These are phyloP conservation scores for Allomyces macrogynus DNA, from an alignment of 192 early-diverging fungal genomes.

Conservation along the genomic window DNA sequence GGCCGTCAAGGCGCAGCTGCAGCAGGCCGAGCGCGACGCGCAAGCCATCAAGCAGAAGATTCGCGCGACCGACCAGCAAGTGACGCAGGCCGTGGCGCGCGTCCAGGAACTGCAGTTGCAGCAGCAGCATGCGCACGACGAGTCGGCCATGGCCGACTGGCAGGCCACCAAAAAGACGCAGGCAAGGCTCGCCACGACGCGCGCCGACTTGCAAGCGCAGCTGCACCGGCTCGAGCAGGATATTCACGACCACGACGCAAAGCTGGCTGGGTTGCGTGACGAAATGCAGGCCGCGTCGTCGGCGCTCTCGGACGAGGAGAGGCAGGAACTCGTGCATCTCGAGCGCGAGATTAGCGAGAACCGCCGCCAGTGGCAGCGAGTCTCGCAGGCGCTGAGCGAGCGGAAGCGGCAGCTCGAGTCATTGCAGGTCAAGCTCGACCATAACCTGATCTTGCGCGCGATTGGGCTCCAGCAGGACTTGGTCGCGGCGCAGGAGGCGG, in stretches of 20 bases:
- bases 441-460: conserved; percentile 30
- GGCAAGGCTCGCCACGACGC: conserved; percentile 8
- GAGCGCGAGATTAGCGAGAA: too few relatives aligned
- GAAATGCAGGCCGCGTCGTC: neutral
- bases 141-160: neutral
- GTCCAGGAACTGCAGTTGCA: neutral
- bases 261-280: neutral
- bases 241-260: neutral
- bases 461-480: neutral
- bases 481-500: neutral
- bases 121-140: too few relatives aligned
- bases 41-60: conserved; percentile 31
- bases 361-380: too few relatives aligned
- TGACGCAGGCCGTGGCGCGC: conserved; percentile 7
- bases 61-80: conserved; percentile 2
- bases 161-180: neutral
- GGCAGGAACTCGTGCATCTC: too few relatives aligned
- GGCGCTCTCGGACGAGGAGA: too few relatives aligned
- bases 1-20: conserved; percentile 17
- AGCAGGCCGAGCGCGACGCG: conserved; percentile 16
- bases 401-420: conserved; percentile 22
- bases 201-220: conserved; percentile 6
- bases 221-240: neutral
- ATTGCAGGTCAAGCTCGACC: conserved; percentile 43
- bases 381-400: conserved; percentile 4